phyloP scores from a whole-genome alignment of 73 alveolate genomes.

The Paramecium sonneborni region DNA sequence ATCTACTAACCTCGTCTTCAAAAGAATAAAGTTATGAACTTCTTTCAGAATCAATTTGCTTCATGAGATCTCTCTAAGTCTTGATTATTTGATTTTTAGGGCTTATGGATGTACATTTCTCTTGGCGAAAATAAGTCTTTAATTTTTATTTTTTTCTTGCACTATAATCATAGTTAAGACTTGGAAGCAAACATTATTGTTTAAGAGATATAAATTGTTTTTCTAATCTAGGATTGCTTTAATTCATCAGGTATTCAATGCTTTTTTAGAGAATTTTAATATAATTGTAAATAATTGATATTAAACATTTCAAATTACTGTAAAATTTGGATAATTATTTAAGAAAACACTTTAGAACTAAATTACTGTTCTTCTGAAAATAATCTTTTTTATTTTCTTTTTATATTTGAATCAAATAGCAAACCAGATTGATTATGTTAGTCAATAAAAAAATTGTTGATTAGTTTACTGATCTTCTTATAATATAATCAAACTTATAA shows the following conservation, averaged over 20 bases:
- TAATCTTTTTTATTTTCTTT: too few species aligned
- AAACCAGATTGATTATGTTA: too few species aligned
- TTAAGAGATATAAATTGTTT: not conserved
- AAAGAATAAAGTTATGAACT: not conserved
- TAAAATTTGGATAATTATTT: too few species aligned
- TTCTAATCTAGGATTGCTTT: not conserved
- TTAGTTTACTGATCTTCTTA: too few species aligned
- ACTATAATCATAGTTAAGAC: not conserved
- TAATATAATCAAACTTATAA: too few species aligned
- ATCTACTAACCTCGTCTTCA: not conserved
- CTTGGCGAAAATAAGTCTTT: not conserved
- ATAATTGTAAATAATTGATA: not conserved
- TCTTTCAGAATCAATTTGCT: not conserved
- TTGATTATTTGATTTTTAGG: not conserved
- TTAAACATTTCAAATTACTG: not conserved
- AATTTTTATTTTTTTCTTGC: conserved; percentile 16
- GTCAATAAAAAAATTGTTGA: too few species aligned
- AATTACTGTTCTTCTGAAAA: too few species aligned
- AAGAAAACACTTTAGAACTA: too few species aligned
- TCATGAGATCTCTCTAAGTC: not conserved
- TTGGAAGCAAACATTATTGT: not conserved
- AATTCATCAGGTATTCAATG: not conserved
- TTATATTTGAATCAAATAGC: too few species aligned
- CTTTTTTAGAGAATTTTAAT: not conserved
- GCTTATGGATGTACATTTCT: not conserved